Evolutionary conservation across 495 filamentous ascomycete genomes (phyloP).

Genomic region (Pseudotulostoma volvatum): DNA sequence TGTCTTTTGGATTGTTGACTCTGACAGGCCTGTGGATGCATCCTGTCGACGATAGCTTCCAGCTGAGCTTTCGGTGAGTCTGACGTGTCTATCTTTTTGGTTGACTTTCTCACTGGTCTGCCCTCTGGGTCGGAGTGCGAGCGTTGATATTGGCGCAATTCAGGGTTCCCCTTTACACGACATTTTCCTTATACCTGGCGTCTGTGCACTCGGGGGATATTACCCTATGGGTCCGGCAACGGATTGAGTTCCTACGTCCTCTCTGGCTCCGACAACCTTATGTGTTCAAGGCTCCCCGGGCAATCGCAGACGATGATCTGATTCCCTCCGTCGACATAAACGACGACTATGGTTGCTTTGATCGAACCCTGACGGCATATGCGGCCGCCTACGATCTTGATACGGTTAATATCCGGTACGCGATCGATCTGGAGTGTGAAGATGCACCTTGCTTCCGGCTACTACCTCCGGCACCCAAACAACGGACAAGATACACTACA

Average conservation of each 20-base stretch:
- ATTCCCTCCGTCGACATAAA: constrained; percentile 44
- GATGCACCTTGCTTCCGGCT: constrained; percentile 74
- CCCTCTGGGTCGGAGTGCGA: too few species aligned
- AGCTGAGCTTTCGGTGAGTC: constrained; percentile 61
- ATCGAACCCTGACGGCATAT: constrained; percentile 74
- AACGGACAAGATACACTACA: constrained; percentile 42
- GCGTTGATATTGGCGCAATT: too few species aligned
- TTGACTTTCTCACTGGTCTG: constrained; percentile 8
- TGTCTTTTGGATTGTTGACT: constrained; percentile 58
- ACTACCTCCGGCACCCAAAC: constrained; percentile 44
- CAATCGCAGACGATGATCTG: constrained; percentile 42
- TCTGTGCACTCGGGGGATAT: constrained; percentile 65
- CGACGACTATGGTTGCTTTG: constrained; percentile 67
- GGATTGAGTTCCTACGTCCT: constrained; percentile 65
- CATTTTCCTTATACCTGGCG: constrained; percentile 55
- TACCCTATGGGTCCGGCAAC: constrained; percentile 52
- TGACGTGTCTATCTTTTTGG: neutral
- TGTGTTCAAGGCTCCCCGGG: constrained; percentile 43
- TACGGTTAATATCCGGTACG: constrained; percentile 59
- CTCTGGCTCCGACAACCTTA: constrained; percentile 63
- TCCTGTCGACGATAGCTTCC: constrained; percentile 67
- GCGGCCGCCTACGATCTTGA: constrained; percentile 61
- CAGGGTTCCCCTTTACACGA: constrained; percentile 47
- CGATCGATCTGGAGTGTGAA: constrained; percentile 57
- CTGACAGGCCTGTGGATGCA: constrained; percentile 51